Evolutionary conservation across 768 basidiomycete genomes (phyloP).

Genomic region (Amanita phalloides): DNA sequence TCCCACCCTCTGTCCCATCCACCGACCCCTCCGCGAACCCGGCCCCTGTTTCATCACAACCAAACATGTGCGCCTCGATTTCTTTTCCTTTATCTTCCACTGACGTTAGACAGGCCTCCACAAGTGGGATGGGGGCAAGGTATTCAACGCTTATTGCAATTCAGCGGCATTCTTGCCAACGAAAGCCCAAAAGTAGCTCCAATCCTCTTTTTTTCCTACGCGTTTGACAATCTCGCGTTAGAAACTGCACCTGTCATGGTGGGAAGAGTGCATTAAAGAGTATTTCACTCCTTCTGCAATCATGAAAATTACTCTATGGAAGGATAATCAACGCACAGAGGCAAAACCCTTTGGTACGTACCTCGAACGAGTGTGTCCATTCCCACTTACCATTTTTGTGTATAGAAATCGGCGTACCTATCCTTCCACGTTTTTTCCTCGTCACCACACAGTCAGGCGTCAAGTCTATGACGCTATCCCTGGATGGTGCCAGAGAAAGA

Average conservation of each 20-base stretch:
- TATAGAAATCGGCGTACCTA: slow-evolving; percentile 70
- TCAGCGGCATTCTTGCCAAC: slow-evolving; percentile 52
- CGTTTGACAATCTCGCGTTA: slow-evolving; percentile 13
- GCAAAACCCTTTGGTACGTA: slow-evolving; percentile 76
- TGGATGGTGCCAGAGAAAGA: slow-evolving; percentile 72
- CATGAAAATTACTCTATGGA: slow-evolving; percentile 82
- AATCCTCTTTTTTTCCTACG: slow-evolving; percentile 3
- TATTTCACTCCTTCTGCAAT: slow-evolving; percentile 63
- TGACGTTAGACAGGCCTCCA: slow-evolving; percentile 8
- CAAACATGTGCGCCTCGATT: slow-evolving; percentile 4
- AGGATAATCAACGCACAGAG: slow-evolving; percentile 68
- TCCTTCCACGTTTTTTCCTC: slow-evolving; percentile 76
- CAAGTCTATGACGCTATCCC: slow-evolving; percentile 68
- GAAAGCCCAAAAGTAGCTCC: slow-evolving; percentile 38
- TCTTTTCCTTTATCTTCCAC: neutral
- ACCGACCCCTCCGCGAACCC: slow-evolving; percentile 10
- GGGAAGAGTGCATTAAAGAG: slow-evolving; percentile 52
- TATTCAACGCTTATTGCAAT: slow-evolving; percentile 51
- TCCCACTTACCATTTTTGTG: neutral
- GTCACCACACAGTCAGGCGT: slow-evolving; percentile 81
- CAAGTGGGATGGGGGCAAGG: slow-evolving; percentile 52
- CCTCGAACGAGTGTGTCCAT: neutral
- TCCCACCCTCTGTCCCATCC: slow-evolving; percentile 17
- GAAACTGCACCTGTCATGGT: slow-evolving; percentile 59
- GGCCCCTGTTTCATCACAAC: slow-evolving; percentile 4